Evolutionary conservation across 2,329 filamentous ascomycete species (phyloP).

Genomic region (Penicillium sclerotigenum): DNA sequence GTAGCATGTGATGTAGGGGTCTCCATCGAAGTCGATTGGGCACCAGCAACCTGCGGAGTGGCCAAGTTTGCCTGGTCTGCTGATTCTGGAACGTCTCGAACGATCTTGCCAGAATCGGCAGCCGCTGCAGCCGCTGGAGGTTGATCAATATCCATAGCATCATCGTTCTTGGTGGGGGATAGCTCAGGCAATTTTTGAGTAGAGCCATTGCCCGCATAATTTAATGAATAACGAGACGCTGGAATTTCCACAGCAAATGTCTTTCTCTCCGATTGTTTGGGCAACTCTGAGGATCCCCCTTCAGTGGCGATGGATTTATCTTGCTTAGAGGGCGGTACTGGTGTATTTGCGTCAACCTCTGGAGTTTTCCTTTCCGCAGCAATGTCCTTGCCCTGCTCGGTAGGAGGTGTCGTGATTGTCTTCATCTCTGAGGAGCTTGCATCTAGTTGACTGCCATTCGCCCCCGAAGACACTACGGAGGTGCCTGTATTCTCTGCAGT

Average conservation of each 20-base stretch:
- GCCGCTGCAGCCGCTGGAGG: slow-evolving; percentile 1
- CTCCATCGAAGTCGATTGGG: background rate
- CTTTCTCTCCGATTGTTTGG: background rate
- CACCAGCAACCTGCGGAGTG: background rate
- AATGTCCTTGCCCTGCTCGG: background rate
- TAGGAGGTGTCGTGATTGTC: background rate
- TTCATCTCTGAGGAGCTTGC: background rate
- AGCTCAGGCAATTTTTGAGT: background rate
- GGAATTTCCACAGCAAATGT: slow-evolving; percentile 4
- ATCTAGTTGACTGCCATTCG: background rate
- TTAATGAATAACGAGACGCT: background rate
- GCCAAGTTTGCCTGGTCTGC: background rate
- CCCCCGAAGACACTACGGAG: background rate
- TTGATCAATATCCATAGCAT: slow-evolving; percentile 21
- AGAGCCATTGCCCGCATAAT: background rate
- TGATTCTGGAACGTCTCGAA: slow-evolving; percentile 1
- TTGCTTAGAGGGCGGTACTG: background rate
- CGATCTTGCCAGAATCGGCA: background rate
- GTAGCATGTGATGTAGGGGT: background rate
- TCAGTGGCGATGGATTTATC: background rate
- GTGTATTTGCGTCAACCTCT: background rate
- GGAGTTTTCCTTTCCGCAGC: background rate
- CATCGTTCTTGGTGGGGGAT: background rate
- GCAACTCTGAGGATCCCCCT: background rate
- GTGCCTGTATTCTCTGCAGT: background rate